Evolutionary conservation across 2,329 filamentous ascomycete genomes (phyloP).

Genomic region (Curvularia spicifera): DNA sequence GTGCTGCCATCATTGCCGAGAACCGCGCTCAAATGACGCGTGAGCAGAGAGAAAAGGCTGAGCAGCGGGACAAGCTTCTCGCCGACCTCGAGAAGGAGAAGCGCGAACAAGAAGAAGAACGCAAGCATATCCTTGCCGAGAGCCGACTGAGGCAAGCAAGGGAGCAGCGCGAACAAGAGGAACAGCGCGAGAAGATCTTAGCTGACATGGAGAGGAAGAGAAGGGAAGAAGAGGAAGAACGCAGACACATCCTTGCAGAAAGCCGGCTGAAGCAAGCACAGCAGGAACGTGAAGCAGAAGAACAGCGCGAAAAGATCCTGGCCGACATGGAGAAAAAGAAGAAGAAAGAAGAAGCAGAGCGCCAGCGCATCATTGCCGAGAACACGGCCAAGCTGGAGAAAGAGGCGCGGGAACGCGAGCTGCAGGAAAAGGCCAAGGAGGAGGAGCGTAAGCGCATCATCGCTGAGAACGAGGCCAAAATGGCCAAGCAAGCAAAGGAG

Average conservation of each 20-base stretch:
- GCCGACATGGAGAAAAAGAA: conserved; percentile 25
- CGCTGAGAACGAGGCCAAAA: conserved; percentile 41
- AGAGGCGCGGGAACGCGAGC: conserved; percentile 35
- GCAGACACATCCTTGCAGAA: conserved; percentile 39
- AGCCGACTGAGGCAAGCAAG: conserved; percentile 36
- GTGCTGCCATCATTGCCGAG: conserved; percentile 48
- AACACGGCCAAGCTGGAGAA: conserved; percentile 41
- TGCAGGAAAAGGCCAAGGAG: conserved; percentile 19
- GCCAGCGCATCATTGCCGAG: conserved; percentile 40
- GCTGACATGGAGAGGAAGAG: conserved; percentile 51
- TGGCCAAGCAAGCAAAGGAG: conserved; percentile 38
- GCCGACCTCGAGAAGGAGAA: conserved; percentile 38
- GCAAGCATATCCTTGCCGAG: conserved; percentile 41
- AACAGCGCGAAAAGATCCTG: conserved; percentile 30
- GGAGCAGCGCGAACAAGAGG: conserved; percentile 36
- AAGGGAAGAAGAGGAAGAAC: conserved; percentile 42
- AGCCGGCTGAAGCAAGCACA: conserved; percentile 25
- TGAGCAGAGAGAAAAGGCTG: conserved; percentile 28
- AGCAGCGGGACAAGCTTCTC: conserved; percentile 36
- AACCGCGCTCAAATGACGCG: conserved; percentile 47
- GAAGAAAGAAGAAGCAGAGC: conserved; percentile 38
- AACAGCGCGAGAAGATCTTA: conserved; percentile 35
- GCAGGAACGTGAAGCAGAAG: conserved; percentile 18
- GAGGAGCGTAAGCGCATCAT: conserved; percentile 40
- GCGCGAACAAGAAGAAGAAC: conserved; percentile 36